These are phyloP conservation scores for Papiliotrema laurentii DNA, from an alignment of 1,284 basidiomycete genomes.

Conservation along the genomic window DNA sequence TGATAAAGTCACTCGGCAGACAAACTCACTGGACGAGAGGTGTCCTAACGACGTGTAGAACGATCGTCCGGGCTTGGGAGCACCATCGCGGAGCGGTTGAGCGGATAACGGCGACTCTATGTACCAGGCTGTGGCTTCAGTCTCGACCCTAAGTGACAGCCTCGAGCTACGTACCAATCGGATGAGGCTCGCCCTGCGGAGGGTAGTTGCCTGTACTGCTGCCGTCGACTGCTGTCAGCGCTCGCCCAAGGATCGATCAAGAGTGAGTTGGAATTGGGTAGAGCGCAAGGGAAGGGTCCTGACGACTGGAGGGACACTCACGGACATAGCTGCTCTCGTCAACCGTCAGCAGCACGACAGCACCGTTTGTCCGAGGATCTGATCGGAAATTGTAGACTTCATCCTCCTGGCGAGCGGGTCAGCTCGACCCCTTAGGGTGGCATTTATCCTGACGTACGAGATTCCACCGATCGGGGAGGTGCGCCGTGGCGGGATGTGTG, in stretches of 20 bases:
- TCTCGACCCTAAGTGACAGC: slow-evolving; percentile 8
- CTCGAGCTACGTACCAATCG: slow-evolving; percentile 5
- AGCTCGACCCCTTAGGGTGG: background rate
- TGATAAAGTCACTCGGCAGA: slow-evolving; percentile 21
- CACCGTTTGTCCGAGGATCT: slow-evolving; percentile 64
- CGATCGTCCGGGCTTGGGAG: slow-evolving; percentile 60
- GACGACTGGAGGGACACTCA: no score
- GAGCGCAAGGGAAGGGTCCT: no score
- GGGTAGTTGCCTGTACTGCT: slow-evolving; percentile 33
- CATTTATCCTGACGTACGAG: slow-evolving; percentile 26
- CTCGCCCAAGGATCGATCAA: background rate
- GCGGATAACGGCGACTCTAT: slow-evolving; percentile 63
- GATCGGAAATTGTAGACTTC: slow-evolving; percentile 68
- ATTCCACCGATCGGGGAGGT: slow-evolving; percentile 62
- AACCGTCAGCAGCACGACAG: slow-evolving; percentile 62
- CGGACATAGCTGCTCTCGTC: slow-evolving; percentile 64
- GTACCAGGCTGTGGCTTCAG: slow-evolving; percentile 63
- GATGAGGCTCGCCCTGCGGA: slow-evolving; percentile 34
- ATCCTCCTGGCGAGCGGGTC: slow-evolving; percentile 30
- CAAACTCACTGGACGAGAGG: slow-evolving; percentile 55
- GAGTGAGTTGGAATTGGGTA: background rate
- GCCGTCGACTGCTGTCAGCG: slow-evolving; percentile 28
- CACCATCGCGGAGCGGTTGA: slow-evolving; percentile 38
- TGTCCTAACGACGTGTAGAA: slow-evolving; percentile 79
- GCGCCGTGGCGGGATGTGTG: slow-evolving; percentile 62